These are phyloP conservation scores for Penicillium sp. DNA, from an alignment of 2,329 filamentous ascomycete genomes.

Conservation along the genomic window DNA sequence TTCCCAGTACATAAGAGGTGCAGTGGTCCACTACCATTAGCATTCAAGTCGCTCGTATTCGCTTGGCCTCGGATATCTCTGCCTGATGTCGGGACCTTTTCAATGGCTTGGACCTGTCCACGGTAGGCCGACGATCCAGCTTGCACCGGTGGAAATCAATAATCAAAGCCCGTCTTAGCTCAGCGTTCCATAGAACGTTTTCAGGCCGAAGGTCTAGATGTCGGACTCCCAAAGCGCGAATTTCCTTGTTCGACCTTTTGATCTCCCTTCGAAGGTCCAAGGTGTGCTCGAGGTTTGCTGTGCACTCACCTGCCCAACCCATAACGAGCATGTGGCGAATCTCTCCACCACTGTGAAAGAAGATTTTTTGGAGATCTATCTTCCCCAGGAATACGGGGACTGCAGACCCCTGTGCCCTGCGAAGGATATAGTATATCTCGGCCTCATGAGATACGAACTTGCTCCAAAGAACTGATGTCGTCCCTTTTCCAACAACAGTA, in stretches of 20 bases:
- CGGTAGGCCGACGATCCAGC: constrained; percentile 1
- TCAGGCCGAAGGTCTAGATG: constrained; percentile 1
- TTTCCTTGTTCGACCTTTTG: background rate
- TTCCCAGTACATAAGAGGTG: too few species aligned
- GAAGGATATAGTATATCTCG: constrained; percentile 1
- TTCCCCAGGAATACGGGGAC: constrained; percentile 27
- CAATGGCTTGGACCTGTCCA: background rate
- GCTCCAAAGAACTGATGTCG: constrained; percentile 23
- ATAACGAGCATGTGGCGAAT: constrained; percentile 31
- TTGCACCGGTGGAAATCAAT: constrained; percentile 1
- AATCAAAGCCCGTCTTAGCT: constrained; percentile 3
- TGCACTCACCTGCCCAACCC: constrained; percentile 18
- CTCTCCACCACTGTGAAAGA: constrained; percentile 22
- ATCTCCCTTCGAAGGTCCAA: background rate
- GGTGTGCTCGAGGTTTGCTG: constrained; percentile 2
- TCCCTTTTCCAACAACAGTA: constrained; percentile 29
- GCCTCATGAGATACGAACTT: constrained; percentile 1
- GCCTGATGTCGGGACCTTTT: background rate
- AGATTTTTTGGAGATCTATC: constrained; percentile 21
- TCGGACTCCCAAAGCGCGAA: background rate
- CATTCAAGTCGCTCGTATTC: background rate
- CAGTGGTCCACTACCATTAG: too few species aligned
- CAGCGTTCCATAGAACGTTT: constrained; percentile 1
- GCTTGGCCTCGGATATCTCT: background rate
- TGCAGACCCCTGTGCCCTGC: constrained; percentile 21